phyloP scores from a whole-genome alignment of 805 yeast genomes.

The Metschnikowia orientalis region DNA sequence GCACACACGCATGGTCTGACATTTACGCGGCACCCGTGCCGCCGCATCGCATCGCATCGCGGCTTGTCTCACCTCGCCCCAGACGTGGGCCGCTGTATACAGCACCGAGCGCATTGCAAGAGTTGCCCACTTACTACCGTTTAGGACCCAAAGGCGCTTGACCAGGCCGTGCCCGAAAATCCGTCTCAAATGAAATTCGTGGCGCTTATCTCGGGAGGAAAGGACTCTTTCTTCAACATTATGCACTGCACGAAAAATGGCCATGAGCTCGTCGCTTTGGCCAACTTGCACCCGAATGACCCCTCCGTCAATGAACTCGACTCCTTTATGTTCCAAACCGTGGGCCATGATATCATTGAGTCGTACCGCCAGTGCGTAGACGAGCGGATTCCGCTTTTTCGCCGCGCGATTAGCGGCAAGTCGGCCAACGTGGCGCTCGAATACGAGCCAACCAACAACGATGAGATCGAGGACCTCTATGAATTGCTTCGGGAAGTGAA shows the following conservation, averaged over 20 bases:
- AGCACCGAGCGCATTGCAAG: no score
- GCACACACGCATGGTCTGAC: slow-evolving; percentile 2
- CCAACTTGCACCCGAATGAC: slow-evolving; percentile 68
- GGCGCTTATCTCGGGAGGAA: slow-evolving; percentile 92
- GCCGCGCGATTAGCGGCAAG: slow-evolving; percentile 58
- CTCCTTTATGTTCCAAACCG: slow-evolving; percentile 97
- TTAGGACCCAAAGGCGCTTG: no score
- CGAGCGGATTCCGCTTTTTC: slow-evolving; percentile 60
- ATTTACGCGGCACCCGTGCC: slow-evolving; percentile 3
- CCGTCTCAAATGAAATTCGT: slow-evolving; percentile 69
- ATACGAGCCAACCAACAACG: slow-evolving; percentile 61
- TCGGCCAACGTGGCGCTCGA: slow-evolving; percentile 66
- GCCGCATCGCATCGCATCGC: slow-evolving; percentile 1
- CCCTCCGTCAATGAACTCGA: slow-evolving; percentile 60
- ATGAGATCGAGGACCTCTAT: slow-evolving; percentile 85
- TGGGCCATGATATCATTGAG: slow-evolving; percentile 77
- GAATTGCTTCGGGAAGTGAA: slow-evolving; percentile 47
- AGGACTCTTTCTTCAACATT: slow-evolving; percentile 89
- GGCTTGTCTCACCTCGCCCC: no score
- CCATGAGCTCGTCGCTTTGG: slow-evolving; percentile 81
- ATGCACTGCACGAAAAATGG: slow-evolving; percentile 81
- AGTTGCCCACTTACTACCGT: no score
- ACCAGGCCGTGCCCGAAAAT: no score
- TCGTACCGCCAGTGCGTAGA: slow-evolving; percentile 66
- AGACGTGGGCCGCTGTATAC: no score